These are phyloP conservation scores for Limnanthes douglasii DNA, from an alignment of 345 rosid genomes.

Conservation along the genomic window DNA sequence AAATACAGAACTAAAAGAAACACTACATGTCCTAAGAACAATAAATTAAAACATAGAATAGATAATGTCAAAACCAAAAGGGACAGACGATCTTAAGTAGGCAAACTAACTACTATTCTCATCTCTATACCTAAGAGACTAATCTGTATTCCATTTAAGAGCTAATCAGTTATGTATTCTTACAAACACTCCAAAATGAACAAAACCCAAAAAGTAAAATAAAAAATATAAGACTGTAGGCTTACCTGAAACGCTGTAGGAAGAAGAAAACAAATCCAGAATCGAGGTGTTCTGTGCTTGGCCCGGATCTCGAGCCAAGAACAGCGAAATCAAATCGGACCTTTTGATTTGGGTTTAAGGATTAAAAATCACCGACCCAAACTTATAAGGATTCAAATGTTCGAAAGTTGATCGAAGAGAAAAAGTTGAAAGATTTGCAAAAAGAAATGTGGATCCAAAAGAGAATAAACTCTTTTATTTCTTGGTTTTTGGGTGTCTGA, in stretches of 20 bases:
- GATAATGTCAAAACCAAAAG: background rate
- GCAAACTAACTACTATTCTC: background rate
- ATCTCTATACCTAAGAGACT: background rate
- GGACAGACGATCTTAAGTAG: too few species aligned
- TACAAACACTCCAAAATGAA: background rate
- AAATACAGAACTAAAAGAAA: too few species aligned
- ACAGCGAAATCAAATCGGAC: constrained; percentile 38
- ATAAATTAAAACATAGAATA: background rate
- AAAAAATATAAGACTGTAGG: background rate
- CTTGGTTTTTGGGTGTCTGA: too few species aligned
- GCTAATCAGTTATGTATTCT: background rate
- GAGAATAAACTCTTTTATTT: too few species aligned
- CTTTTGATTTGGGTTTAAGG: too few species aligned
- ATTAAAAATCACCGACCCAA: too few species aligned
- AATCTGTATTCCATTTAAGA: background rate
- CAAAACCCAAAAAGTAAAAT: background rate
- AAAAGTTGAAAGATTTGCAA: too few species aligned
- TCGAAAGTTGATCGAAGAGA: too few species aligned
- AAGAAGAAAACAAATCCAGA: constrained; percentile 9
- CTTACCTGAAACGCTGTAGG: background rate
- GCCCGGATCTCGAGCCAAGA: constrained; percentile 85
- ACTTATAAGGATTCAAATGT: too few species aligned
- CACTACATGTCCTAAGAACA: background rate
- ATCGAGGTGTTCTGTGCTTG: constrained; percentile 38
- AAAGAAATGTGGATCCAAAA: too few species aligned